Conservation (phyloP, 1,139 yeast species). For the Suhomyces bolitotheri region DNA sequence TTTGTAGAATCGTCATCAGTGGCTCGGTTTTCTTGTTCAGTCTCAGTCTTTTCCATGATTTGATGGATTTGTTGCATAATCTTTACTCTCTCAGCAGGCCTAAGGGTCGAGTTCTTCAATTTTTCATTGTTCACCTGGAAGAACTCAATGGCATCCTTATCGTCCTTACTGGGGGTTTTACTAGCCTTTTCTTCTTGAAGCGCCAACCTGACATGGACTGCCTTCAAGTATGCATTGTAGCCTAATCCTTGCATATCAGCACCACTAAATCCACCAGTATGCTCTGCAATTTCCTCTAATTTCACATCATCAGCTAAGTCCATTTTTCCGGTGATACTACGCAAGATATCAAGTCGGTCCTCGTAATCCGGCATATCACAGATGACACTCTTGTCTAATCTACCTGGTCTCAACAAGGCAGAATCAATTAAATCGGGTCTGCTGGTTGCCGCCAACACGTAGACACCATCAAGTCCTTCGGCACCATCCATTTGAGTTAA, state of each 20-base stretch:
- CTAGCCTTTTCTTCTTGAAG: conserved; percentile 33
- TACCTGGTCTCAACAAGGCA: conserved; percentile 91
- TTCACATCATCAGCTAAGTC: conserved; percentile 51
- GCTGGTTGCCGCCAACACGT: conserved; percentile 93
- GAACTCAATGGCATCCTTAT: conserved; percentile 29
- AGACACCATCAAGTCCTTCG: conserved; percentile 95
- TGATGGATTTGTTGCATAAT: conserved; percentile 50
- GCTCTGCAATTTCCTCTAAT: conserved; percentile 54
- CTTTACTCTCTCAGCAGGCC: conserved; percentile 47
- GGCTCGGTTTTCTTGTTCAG: conserved; percentile 13
- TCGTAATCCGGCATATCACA: conserved; percentile 80
- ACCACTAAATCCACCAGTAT: conserved; percentile 81
- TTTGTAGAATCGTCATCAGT: conserved; percentile 18
- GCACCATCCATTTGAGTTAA: conserved; percentile 99
- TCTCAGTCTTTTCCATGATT: conserved; percentile 23
- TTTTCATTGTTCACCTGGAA: conserved; percentile 39
- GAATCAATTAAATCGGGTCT: conserved; percentile 95
- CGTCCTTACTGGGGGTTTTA: conserved; percentile 16
- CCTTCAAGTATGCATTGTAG: conserved; percentile 87
- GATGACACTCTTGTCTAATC: conserved; percentile 86
- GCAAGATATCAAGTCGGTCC: conserved; percentile 74
- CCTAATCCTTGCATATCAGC: conserved; percentile 94
- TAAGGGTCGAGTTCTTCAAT: conserved; percentile 31
- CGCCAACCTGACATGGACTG: conserved; percentile 77
- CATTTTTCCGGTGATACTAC: conserved; percentile 61